These are phyloP conservation scores for Rauvolfia tetraphylla DNA, from an alignment of 257 asterid genomes.

Conservation along the genomic window DNA sequence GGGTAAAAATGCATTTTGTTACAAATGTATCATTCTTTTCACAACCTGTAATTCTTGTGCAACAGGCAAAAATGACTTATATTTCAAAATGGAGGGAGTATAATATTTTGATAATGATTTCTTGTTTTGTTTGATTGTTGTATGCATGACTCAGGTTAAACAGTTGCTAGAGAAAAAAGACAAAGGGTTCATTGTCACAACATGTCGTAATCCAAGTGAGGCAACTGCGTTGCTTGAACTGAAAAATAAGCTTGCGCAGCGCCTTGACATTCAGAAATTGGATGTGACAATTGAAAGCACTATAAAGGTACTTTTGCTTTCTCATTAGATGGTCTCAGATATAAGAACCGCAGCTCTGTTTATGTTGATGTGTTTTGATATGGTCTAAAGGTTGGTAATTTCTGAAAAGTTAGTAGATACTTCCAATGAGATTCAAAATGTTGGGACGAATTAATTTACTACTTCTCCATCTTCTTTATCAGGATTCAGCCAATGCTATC, in stretches of 20 bases:
- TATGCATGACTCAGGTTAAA: constrained; percentile 43
- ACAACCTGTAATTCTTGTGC: too few species aligned
- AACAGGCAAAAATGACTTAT: too few species aligned
- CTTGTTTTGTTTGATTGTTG: not conserved
- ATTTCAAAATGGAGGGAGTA: not conserved
- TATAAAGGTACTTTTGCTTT: constrained; percentile 52
- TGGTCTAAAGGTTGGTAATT: not conserved
- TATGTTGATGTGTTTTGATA: not conserved
- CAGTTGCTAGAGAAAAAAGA: constrained; percentile 72
- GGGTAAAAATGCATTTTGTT: too few species aligned
- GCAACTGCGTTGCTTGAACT: constrained; percentile 64
- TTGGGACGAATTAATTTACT: not conserved
- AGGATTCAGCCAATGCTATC: constrained; percentile 70
- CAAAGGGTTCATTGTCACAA: constrained; percentile 65
- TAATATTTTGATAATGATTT: not conserved
- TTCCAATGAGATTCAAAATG: not conserved
- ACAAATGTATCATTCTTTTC: too few species aligned
- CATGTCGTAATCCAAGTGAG: constrained; percentile 77
- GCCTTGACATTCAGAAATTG: constrained; percentile 68
- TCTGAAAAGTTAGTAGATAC: not conserved
- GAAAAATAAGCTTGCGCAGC: constrained; percentile 59
- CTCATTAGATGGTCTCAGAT: not conserved
- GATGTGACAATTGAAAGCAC: constrained; percentile 82
- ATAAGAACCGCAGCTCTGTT: not conserved
- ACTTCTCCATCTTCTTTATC: constrained; percentile 12